Evolutionary conservation across 768 basidiomycete genomes (phyloP).

Genomic region (Tulasnella sp.): DNA sequence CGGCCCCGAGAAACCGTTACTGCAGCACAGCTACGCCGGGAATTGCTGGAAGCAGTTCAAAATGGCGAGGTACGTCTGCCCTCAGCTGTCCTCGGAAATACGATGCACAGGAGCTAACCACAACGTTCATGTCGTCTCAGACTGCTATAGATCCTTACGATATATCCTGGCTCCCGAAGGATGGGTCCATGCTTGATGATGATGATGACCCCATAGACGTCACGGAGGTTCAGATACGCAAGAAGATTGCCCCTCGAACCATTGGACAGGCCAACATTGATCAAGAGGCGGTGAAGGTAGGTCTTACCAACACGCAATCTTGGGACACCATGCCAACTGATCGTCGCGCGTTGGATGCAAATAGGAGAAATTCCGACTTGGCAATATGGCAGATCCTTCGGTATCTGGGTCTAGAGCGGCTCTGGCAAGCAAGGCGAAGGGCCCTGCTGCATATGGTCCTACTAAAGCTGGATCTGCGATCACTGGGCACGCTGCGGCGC

Average conservation of each 20-base stretch:
- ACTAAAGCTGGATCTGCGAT: conserved; percentile 3
- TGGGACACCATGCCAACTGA: not conserved
- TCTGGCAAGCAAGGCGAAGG: not conserved
- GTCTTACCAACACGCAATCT: not conserved
- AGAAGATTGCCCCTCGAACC: not conserved
- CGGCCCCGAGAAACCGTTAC: not conserved
- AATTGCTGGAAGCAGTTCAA: not conserved
- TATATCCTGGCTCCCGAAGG: not conserved
- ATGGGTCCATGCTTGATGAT: not conserved
- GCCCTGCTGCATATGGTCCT: not conserved
- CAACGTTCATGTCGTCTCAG: not conserved
- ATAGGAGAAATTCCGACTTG: conserved; percentile 4
- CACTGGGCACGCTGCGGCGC: not conserved
- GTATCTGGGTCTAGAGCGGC: not conserved
- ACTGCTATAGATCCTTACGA: conserved; percentile 4
- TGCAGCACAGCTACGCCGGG: not conserved
- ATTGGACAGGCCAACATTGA: not conserved
- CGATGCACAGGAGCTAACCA: not conserved
- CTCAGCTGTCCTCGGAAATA: too few species aligned
- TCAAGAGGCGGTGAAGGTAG: conserved; percentile 5
- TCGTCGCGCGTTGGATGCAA: too few species aligned
- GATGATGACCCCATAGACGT: not conserved
- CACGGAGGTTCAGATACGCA: not conserved
- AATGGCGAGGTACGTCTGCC: not conserved
- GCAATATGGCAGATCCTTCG: not conserved